Conservation (phyloP, 1,284 basidiomycete genomes). For the Kalmanozyma brasiliensis region DNA sequence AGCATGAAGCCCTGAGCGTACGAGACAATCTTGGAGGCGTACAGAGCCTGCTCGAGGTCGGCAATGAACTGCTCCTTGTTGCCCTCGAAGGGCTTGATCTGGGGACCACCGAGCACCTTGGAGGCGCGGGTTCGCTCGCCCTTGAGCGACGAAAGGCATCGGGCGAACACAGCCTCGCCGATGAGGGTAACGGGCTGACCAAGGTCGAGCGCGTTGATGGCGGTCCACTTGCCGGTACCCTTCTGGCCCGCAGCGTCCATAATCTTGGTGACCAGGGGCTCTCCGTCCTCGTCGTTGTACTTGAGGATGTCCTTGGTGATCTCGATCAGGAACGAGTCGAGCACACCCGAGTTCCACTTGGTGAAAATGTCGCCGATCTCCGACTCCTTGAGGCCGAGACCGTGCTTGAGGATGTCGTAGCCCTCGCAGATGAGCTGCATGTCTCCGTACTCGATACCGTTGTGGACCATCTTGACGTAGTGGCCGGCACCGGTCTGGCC, state of each 20-base stretch:
- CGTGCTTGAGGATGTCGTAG: slow-evolving; percentile 89
- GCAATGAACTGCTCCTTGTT: slow-evolving; percentile 99
- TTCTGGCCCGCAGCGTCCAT: slow-evolving; percentile 89
- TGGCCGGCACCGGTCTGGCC: slow-evolving; percentile 92
- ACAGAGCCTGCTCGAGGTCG: slow-evolving; percentile 97
- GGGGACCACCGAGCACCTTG: slow-evolving; percentile 88
- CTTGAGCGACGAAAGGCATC: slow-evolving; percentile 97
- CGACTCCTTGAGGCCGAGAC: slow-evolving; percentile 77
- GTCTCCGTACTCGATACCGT: slow-evolving; percentile 91
- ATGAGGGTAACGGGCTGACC: slow-evolving; percentile 92
- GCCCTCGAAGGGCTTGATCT: slow-evolving; percentile 91
- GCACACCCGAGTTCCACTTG: slow-evolving; percentile 95
- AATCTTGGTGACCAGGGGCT: slow-evolving; percentile 90
- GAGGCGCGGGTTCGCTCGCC: slow-evolving; percentile 93
- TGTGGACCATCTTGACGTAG: slow-evolving; percentile 99
- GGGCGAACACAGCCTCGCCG: slow-evolving; percentile 98
- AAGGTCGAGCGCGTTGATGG: slow-evolving; percentile 95
- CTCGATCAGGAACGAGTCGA: slow-evolving; percentile 99
- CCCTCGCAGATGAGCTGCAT: slow-evolving; percentile 98
- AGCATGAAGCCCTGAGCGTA: slow-evolving; percentile 99
- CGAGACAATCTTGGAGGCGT: slow-evolving; percentile 90
- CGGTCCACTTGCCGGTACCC: slow-evolving; percentile 99
- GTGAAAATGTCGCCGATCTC: slow-evolving; percentile 69
- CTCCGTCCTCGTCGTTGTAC: slow-evolving; percentile 90
- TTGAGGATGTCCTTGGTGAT: slow-evolving; percentile 71